Evolutionary conservation across 768 basidiomycete genomes (phyloP), one percentile per base, ranked within the genome.

Genomic region (Chalciporus piperatus): DNA sequence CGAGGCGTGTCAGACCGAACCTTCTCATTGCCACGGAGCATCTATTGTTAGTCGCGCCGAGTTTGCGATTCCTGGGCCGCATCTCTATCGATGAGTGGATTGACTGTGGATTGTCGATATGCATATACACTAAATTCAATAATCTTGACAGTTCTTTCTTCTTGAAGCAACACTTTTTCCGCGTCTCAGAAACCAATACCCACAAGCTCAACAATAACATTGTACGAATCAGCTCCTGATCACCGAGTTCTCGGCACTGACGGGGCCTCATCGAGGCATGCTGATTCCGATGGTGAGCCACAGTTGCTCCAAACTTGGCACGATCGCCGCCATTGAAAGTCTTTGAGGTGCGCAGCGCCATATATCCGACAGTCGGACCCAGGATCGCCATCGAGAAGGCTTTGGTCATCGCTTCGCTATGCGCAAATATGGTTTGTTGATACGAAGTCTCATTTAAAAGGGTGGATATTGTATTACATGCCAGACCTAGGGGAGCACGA

Each of bases 51-150:
- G 12, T 76, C 37, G 85, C 91, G 66, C 69, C 95, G 44, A 77
- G 87, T n/a, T 72, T 95, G 52, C 74, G 87, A 51, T 95, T 80
- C 69, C 73, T 95, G 33, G 92, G 92, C 2, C n/a, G n/a, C 89
- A 92, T 70, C 70, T 94, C 28, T 94, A 76, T 57, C 92, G 88
- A 90, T 89, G 72, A 68, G 85, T 72, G 13, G 25, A 55, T 63
- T 60, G 38, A 32, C 45, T 67, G 85, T 72, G 13, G 25, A 55
- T 63, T 60, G 38, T 33, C 45, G 45, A 28, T 33, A 27, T 7
- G 3, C 27, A 27, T 7, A 5, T 27, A 27, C 22, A 22, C 22
- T 22, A 22, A n/a, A 22, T 22, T 22, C 22, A 22, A 22, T 22
- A 22, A 22, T 22, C 22, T 22, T 22, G 22, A 22, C 22, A 22